Conservation (phyloP, 163 green algal species). For the Chloroidium sp. region DNA sequence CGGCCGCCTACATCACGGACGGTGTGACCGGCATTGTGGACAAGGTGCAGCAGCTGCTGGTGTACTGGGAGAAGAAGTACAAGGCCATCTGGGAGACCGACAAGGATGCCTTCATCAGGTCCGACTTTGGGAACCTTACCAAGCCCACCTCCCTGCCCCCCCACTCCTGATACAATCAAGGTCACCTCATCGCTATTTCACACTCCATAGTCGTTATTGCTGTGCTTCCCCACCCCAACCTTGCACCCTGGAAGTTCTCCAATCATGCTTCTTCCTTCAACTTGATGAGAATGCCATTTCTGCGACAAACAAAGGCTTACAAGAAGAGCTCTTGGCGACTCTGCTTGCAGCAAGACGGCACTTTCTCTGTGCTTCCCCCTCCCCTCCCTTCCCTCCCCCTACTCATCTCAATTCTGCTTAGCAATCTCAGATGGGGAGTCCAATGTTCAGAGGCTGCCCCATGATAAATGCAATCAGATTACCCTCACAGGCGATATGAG, state of each 20-base stretch:
- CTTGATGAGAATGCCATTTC: too few relatives aligned
- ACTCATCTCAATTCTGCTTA: too few relatives aligned
- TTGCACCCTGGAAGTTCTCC: too few relatives aligned
- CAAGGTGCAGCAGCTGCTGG: conserved; percentile 42
- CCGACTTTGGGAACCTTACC: conserved; percentile 1
- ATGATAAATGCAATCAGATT: background rate
- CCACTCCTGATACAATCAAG: background rate
- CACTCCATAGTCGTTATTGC: too few relatives aligned
- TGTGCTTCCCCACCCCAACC: too few relatives aligned
- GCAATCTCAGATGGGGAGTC: background rate
- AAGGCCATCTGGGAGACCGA: conserved; percentile 81
- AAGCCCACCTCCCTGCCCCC: background rate
- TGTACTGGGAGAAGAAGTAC: conserved; percentile 79
- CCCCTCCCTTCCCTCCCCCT: too few relatives aligned
- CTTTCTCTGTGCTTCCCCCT: too few relatives aligned
- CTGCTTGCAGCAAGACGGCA: too few relatives aligned
- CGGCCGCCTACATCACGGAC: conserved; percentile 64
- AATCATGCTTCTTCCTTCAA: too few relatives aligned
- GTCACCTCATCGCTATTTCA: background rate
- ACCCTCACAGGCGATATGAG: conserved; percentile 52
- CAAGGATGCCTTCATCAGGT: conserved; percentile 60
- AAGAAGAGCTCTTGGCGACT: too few relatives aligned
- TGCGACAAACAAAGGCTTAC: too few relatives aligned
- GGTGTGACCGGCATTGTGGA: conserved; percentile 71
- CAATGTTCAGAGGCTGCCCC: background rate